Percentiles rank a stretch among this genome's conserved stretches.
Evolutionary conservation across 179 eudicot genomes (phyloP).

Genomic region (Nepenthes alata): DNA sequence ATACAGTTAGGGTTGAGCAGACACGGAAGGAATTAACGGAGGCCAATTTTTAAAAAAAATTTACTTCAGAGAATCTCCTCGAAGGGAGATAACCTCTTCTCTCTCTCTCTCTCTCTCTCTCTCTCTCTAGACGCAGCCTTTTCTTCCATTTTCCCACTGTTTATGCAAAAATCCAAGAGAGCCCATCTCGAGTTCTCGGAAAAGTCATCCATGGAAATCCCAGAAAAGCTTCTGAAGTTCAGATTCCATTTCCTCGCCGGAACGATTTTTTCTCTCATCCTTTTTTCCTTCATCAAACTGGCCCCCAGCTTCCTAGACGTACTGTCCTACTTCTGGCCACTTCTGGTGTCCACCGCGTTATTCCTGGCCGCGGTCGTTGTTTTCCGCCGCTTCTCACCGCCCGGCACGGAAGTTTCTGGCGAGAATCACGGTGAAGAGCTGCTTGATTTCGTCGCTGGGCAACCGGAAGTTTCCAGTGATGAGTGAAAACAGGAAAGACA

Average conservation of each 20-base stretch:
- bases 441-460: conserved; percentile 23
- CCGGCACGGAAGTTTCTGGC: conserved; percentile 10
- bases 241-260: conserved; percentile 18
- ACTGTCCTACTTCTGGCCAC: conserved; percentile 39
- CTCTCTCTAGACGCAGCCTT: no score
- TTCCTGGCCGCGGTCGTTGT: conserved; percentile 19
- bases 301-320: conserved; percentile 19
- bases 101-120: no score
- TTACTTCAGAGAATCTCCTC: no score
- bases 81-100: no score
- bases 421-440: conserved; percentile 20
- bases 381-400: conserved; percentile 15
- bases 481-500: no score
- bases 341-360: conserved; percentile 31
- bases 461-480: neutral
- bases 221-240: conserved; percentile 21
- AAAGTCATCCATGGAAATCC: conserved; percentile 19
- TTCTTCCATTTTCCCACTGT: no score
- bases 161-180: no score
- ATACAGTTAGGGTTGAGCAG: no score
- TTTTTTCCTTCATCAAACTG: conserved; percentile 5
- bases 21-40: no score
- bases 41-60: no score
- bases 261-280: conserved; percentile 4
- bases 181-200: no score